Percentiles rank a stretch among this genome's conserved stretches.
Conservation (phyloP, 495 filamentous ascomycete genomes). For the Penicillium steckii region DNA sequence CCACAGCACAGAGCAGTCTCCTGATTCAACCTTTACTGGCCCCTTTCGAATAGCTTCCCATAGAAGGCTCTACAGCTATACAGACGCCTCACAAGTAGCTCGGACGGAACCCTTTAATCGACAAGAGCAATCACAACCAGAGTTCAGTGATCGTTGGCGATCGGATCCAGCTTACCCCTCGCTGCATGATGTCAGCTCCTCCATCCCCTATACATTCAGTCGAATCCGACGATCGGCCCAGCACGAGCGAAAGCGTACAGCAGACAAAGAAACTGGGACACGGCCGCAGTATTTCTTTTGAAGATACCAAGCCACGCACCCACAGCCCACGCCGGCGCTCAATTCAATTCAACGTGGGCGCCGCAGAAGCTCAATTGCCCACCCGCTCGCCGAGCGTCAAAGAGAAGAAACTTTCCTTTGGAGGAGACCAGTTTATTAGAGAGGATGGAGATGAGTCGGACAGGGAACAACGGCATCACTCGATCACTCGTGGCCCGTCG, state of each 20-base stretch:
- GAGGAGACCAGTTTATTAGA: slow-evolving; percentile 15
- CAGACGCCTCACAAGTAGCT: background rate
- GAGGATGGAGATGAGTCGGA: slow-evolving; percentile 25
- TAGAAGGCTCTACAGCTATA: background rate
- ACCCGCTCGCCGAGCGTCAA: slow-evolving; percentile 29
- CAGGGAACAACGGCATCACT: slow-evolving; percentile 25
- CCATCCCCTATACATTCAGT: slow-evolving; percentile 38
- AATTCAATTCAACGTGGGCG: slow-evolving; percentile 42
- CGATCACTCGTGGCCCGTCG: slow-evolving; percentile 27
- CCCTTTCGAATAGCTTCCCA: background rate
- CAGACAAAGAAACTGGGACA: slow-evolving; percentile 15
- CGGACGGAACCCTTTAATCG: background rate
- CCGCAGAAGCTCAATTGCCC: slow-evolving; percentile 29
- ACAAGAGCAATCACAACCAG: background rate
- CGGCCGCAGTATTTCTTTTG: slow-evolving; percentile 21
- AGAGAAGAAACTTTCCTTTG: slow-evolving; percentile 27
- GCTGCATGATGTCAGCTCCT: slow-evolving; percentile 25
- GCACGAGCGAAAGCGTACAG: slow-evolving; percentile 29
- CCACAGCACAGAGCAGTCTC: background rate
- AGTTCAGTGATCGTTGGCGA: background rate
- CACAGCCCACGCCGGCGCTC: slow-evolving; percentile 35
- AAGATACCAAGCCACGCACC: slow-evolving; percentile 12
- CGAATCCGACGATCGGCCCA: slow-evolving; percentile 54
- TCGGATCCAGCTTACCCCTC: background rate
- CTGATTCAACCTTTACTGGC: background rate